Percentiles rank a stretch among this genome's conserved stretches.
Evolutionary conservation across 2,329 filamentous ascomycete species (phyloP).

Genomic region (Verruconis gallopava): DNA sequence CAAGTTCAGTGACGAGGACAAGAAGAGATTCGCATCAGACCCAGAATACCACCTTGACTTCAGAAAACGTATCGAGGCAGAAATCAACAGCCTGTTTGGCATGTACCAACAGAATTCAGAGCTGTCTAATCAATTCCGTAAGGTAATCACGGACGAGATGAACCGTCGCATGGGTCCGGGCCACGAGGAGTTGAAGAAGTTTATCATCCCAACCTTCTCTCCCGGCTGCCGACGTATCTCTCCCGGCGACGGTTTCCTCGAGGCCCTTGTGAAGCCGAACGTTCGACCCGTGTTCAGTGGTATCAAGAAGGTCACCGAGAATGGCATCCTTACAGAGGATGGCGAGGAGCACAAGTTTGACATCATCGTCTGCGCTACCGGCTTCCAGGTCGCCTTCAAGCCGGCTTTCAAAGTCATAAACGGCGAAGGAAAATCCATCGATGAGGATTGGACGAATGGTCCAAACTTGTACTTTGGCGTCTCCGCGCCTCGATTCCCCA

Average conservation of each 20-base stretch:
- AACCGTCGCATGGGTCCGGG: slow-evolving; percentile 28
- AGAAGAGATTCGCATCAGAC: slow-evolving; percentile 27
- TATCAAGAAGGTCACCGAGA: slow-evolving; percentile 24
- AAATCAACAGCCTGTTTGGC: slow-evolving; percentile 30
- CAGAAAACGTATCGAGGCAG: slow-evolving; percentile 31
- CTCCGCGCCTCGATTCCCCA: slow-evolving; percentile 52
- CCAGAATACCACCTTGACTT: slow-evolving; percentile 30
- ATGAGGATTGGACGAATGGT: slow-evolving; percentile 8
- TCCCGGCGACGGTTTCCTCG: slow-evolving; percentile 39
- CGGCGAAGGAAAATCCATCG: slow-evolving; percentile 1
- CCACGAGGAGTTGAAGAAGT: slow-evolving; percentile 29
- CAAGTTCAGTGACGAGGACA: slow-evolving; percentile 27
- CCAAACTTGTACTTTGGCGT: slow-evolving; percentile 43
- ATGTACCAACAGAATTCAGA: slow-evolving; percentile 31
- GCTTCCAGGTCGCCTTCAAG: slow-evolving; percentile 31
- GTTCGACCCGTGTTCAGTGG: slow-evolving; percentile 23
- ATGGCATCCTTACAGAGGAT: slow-evolving; percentile 29
- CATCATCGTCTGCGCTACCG: slow-evolving; percentile 33
- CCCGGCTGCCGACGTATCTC: slow-evolving; percentile 37
- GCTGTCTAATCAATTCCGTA: slow-evolving; percentile 26
- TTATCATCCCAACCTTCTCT: slow-evolving; percentile 29
- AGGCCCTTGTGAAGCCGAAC: slow-evolving; percentile 31
- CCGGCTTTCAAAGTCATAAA: slow-evolving; percentile 31
- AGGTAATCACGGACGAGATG: slow-evolving; percentile 33
- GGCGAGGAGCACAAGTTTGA: slow-evolving; percentile 27